phyloP scores from a whole-genome alignment of 805 yeast genomes.

The Saccharomycopsis sp. region DNA sequence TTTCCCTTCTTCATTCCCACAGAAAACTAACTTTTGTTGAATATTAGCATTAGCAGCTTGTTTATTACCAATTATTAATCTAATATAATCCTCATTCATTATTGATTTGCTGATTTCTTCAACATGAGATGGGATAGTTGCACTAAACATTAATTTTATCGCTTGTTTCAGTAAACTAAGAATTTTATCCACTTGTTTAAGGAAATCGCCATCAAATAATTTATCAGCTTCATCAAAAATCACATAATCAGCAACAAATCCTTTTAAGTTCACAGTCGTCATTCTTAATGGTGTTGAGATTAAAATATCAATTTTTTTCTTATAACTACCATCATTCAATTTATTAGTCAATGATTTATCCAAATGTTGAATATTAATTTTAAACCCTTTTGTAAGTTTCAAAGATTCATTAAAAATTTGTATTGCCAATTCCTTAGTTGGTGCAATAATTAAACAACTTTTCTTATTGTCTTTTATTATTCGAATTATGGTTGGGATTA shows the following conservation, averaged over 20 bases:
- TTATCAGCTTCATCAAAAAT: conserved; percentile 96
- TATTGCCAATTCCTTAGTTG: conserved; percentile 88
- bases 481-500: conserved; percentile 69
- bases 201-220: conserved; percentile 77
- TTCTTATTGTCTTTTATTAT: conserved; percentile 10
- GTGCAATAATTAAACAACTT: conserved; percentile 65
- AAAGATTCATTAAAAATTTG: conserved; percentile 73
- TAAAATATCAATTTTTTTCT: conserved; percentile 62
- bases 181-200: conserved; percentile 86
- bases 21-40: conserved; percentile 74
- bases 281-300: conserved; percentile 86
- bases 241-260: conserved; percentile 73
- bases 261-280: conserved; percentile 70
- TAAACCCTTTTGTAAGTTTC: conserved; percentile 46
- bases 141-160: conserved; percentile 76
- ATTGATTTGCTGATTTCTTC: conserved; percentile 82
- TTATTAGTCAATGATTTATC: conserved; percentile 68
- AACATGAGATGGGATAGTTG: conserved; percentile 89
- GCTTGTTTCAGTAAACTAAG: conserved; percentile 40
- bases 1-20: conserved; percentile 96
- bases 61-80: conserved; percentile 86
- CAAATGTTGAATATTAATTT: conserved; percentile 53
- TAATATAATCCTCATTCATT: conserved; percentile 70
- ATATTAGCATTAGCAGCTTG: conserved; percentile 85
- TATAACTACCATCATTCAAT: conserved; percentile 38